Evolutionary conservation across 257 asterid species (phyloP).

Genomic region (Echium plantagineum): DNA sequence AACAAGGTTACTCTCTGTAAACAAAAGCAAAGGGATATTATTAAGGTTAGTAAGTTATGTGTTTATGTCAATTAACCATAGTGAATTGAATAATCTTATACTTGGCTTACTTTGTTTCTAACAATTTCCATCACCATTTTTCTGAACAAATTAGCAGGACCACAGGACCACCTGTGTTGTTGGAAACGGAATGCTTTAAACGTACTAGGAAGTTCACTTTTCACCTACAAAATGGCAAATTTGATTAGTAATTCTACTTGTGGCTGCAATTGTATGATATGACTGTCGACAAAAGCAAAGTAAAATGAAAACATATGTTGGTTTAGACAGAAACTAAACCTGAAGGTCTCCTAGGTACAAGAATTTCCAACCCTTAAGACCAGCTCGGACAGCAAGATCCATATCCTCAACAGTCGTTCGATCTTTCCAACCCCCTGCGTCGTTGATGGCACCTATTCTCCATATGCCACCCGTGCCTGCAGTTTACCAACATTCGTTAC

Average conservation of each 20-base stretch:
- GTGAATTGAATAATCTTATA: background rate
- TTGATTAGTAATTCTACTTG: background rate
- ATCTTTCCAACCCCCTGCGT: constrained; percentile 67
- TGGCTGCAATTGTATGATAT: background rate
- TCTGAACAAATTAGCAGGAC: constrained; percentile 43
- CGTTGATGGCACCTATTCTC: constrained; percentile 44
- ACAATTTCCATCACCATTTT: constrained; percentile 37
- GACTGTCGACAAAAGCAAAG: background rate
- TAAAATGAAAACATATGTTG: background rate
- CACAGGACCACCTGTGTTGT: constrained; percentile 48
- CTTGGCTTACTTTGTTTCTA: constrained; percentile 21
- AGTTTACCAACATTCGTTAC: too few relatives aligned
- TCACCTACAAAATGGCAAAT: constrained; percentile 17
- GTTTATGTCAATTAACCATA: background rate
- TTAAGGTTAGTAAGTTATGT: background rate
- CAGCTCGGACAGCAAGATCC: constrained; percentile 59
- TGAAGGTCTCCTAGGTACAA: constrained; percentile 38
- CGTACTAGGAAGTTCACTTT: constrained; percentile 41
- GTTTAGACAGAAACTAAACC: constrained; percentile 6
- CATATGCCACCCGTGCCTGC: constrained; percentile 62
- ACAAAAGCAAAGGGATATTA: background rate
- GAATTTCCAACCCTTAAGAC: constrained; percentile 61
- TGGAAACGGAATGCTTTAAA: constrained; percentile 38
- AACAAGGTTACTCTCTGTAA: constrained; percentile 21
- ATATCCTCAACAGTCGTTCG: constrained; percentile 58